Conservation (phyloP, 106 monocot species). For the Dendrobium officinale region DNA sequence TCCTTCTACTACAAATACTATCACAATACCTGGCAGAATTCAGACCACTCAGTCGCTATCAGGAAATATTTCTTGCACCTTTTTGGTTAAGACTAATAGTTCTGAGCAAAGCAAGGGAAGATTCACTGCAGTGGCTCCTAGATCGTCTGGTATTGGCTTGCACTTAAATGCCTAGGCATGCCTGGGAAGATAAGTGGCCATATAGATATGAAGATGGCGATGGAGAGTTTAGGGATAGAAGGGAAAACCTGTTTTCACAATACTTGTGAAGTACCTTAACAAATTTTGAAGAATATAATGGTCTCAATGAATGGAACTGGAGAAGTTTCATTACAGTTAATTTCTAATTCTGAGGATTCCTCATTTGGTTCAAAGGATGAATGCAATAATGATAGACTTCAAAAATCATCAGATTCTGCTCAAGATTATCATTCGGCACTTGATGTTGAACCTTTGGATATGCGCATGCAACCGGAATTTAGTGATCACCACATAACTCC, state of each 20-base stretch:
- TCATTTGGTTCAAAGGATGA: slow-evolving; percentile 8
- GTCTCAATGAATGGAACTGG: neutral
- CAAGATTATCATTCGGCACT: slow-evolving; percentile 12
- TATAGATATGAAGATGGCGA: slow-evolving; percentile 10
- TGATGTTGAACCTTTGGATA: slow-evolving; percentile 10
- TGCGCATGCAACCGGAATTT: slow-evolving; percentile 8
- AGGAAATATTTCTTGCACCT: slow-evolving; percentile 6
- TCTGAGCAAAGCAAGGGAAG: slow-evolving; percentile 10
- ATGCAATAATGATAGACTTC: slow-evolving; percentile 9
- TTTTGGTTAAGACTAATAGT: slow-evolving; percentile 7
- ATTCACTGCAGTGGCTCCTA: slow-evolving; percentile 14
- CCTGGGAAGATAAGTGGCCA: slow-evolving; percentile 6
- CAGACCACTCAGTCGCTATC: neutral
- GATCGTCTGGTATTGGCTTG: slow-evolving; percentile 51
- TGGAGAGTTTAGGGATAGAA: slow-evolving; percentile 5
- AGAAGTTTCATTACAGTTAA: slow-evolving; percentile 11
- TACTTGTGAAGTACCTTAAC: slow-evolving; percentile 1
- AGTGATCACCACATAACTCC: slow-evolving; percentile 25
- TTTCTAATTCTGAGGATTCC: slow-evolving; percentile 13
- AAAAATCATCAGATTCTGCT: slow-evolving; percentile 16
- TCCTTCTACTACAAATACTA: slow-evolving; percentile 22
- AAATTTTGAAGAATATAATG: slow-evolving; percentile 3
- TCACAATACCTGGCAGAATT: neutral
- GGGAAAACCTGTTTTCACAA: slow-evolving; percentile 4
- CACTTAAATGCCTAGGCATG: slow-evolving; percentile 51